Conservation (phyloP, 371 early-diverging fungal genomes). For the Capillidium heterosporum region DNA sequence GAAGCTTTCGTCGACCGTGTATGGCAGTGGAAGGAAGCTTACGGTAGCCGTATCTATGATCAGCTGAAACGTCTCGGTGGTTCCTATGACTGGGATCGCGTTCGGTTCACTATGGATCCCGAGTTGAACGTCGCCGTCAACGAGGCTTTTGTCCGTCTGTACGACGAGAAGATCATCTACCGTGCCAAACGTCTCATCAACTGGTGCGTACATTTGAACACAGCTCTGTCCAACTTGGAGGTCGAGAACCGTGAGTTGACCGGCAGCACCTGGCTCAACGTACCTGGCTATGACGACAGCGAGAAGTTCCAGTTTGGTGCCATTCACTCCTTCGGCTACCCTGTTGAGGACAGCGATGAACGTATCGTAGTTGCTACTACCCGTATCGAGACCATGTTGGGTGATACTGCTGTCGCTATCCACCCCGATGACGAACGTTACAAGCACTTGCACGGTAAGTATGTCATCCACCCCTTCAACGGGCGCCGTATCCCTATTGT, state of each 20-base stretch:
- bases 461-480: constrained; percentile 90
- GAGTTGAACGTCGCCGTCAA: constrained; percentile 66
- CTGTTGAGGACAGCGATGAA: constrained; percentile 66
- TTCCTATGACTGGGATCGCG: constrained; percentile 89
- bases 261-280: constrained; percentile 64
- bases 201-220: constrained; percentile 96
- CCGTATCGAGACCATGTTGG: constrained; percentile 98
- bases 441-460: constrained; percentile 80
- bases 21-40: constrained; percentile 90
- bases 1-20: constrained; percentile 81
- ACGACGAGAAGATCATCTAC: constrained; percentile 95
- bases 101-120: constrained; percentile 93
- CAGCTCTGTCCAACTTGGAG: constrained; percentile 96
- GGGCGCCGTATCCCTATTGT: constrained; percentile 82
- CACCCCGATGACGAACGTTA: constrained; percentile 74
- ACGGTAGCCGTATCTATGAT: constrained; percentile 65
- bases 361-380: constrained; percentile 95
- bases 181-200: constrained; percentile 95
- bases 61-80: constrained; percentile 92
- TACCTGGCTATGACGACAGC: constrained; percentile 79
- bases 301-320: constrained; percentile 97
- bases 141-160: constrained; percentile 90
- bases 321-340: constrained; percentile 83
- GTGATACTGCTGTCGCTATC: constrained; percentile 95
- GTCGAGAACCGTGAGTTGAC: constrained; percentile 82